These are phyloP conservation scores for Cercospora nicotianae DNA, from an alignment of 2,329 filamentous ascomycete genomes.

Conservation along the genomic window DNA sequence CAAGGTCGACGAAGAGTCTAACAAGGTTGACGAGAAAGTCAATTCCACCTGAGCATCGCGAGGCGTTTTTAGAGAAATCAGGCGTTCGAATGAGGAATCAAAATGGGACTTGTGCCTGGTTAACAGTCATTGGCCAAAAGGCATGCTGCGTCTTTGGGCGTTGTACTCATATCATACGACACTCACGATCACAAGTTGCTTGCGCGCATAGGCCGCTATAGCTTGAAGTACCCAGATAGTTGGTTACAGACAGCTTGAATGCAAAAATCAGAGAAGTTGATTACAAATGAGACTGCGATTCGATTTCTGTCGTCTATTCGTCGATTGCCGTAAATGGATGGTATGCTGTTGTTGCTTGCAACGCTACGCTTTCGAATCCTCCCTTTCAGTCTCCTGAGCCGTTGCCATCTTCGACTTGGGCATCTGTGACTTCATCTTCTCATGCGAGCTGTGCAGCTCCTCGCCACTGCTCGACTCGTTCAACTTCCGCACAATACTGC, in stretches of 20 bases:
- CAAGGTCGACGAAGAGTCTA: neutral
- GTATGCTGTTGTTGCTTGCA: neutral
- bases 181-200: neutral
- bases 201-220: neutral
- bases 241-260: neutral
- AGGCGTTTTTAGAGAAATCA: slow-evolving; percentile 1
- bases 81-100: neutral
- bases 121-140: neutral
- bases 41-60: neutral
- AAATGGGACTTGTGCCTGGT: neutral
- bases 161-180: neutral
- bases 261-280: neutral
- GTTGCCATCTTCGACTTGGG: neutral
- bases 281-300: neutral
- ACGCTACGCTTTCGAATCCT: neutral
- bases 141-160: neutral
- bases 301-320: neutral
- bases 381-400: neutral
- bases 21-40: neutral
- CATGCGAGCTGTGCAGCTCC: neutral
- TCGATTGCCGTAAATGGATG: neutral
- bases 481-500: slow-evolving; percentile 16
- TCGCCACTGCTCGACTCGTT: slow-evolving; percentile 9
- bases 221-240: neutral
- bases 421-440: neutral